These are phyloP conservation scores for Lagerstroemia fauriei DNA, from an alignment of 441 rosid species.

Conservation along the genomic window DNA sequence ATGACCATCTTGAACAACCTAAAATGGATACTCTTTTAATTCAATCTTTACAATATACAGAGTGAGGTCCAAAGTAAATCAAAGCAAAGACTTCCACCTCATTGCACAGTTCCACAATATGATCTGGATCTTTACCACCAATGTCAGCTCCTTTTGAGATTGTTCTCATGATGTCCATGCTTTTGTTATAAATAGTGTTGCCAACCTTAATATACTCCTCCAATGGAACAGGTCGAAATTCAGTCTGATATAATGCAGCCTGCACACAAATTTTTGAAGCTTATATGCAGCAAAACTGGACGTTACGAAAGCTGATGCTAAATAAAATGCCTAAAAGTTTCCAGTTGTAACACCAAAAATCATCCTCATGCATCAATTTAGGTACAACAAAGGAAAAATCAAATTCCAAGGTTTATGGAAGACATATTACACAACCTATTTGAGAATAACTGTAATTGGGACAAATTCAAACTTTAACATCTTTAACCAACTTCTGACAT, in stretches of 20 bases:
- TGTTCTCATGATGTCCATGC: slow-evolving; percentile 79
- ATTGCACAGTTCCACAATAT: slow-evolving; percentile 83
- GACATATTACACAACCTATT: neutral
- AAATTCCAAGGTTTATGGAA: neutral
- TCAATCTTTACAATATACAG: slow-evolving; percentile 30
- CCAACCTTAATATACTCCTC: slow-evolving; percentile 92
- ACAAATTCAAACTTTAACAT: neutral
- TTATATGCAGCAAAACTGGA: slow-evolving; percentile 1
- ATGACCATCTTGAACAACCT: slow-evolving; percentile 97
- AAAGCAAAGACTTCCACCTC: slow-evolving; percentile 53
- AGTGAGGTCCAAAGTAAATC: slow-evolving; percentile 14
- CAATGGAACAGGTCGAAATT: slow-evolving; percentile 94
- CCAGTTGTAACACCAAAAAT: neutral
- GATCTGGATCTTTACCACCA: slow-evolving; percentile 96
- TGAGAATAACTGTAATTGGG: neutral
- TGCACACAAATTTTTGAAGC: slow-evolving; percentile 37
- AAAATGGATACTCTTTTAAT: slow-evolving; percentile 30
- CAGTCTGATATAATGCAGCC: slow-evolving; percentile 94
- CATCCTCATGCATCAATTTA: neutral
- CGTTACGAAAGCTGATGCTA: neutral
- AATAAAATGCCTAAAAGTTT: neutral
- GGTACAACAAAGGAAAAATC: neutral
- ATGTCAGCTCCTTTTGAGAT: slow-evolving; percentile 64
- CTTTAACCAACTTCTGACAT: neutral
- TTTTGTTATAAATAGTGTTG: slow-evolving; percentile 75